Base-by-base conservation (phyloP, 306 rosid species). In the Lagenaria siceraria region DNA sequence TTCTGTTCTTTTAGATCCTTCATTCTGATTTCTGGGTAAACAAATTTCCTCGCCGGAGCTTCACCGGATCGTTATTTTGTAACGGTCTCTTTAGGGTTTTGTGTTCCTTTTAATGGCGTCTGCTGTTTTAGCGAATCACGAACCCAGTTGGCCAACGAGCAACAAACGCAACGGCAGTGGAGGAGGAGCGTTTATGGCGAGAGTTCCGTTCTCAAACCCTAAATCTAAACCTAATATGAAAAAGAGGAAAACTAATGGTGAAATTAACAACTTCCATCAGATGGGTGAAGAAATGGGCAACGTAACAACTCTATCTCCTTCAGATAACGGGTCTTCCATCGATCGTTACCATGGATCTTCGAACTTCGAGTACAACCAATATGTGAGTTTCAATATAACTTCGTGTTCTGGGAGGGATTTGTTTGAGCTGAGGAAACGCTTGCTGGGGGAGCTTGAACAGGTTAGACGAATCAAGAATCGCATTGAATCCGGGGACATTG, bases 271-370 rank as follows among this genome's bases (percentile, higher is more conserved):
- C 10, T 69, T 65, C 61, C 81, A 69, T 27, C 81, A 69, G 86
- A 77, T 69, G 52, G 87, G 82, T 12, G 90, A 85, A 24, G 90
- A 85, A 31, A 80, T 82, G 0, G 81, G 83, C 33, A 87, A 78
- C 48, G 84, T 80, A 77, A 87, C 86, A 73, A 87, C 86, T 33
- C 98, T 90, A 76, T 82, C 98, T 29, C 86, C 96, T 18, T 87
- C 92, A 0, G 98, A 96, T 48, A 97, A 92, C 1, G 97, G 96
- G 19, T 96, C 97, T 21, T 96, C 91, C 48, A 90, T 96, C 84
- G 90, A 90, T 69, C 84, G 89, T 25, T 83, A 88, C 14, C 82
- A 93, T 48, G 82, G 90, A 72, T 71, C 74, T 25, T 55, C 73
- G 25, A 65, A 66, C 21, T 43, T 86, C 29, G 92, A 89, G n/a